A percentile compares a stretch with the other conserved stretches of the same genome.
phyloP scores from a whole-genome alignment of 495 filamentous ascomycete species.

The Aspergillus avenaceus region DNA sequence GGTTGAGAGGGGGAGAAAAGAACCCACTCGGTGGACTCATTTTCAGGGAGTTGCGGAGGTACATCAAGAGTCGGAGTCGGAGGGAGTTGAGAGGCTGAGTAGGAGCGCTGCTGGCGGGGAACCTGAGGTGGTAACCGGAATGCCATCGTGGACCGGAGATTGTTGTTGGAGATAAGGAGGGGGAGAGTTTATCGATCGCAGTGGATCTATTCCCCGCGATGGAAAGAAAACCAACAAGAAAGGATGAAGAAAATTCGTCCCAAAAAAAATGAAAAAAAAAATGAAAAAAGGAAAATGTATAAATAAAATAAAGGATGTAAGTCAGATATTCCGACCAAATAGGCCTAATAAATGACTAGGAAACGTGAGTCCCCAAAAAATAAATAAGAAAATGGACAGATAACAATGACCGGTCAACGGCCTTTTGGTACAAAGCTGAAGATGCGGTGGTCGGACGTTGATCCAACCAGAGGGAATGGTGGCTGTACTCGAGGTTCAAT shows the following conservation, averaged over 20 bases:
- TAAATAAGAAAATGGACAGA: not conserved
- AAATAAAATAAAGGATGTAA: conserved; percentile 1
- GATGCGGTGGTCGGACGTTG: not conserved
- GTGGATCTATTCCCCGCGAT: conserved; percentile 25
- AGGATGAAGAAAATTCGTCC: not conserved
- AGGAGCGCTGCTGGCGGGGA: conserved; percentile 54
- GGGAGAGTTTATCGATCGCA: conserved; percentile 13
- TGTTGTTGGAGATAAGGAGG: conserved; percentile 7
- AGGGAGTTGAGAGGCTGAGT: conserved; percentile 44
- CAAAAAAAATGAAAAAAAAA: not conserved
- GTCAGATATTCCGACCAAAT: not conserved
- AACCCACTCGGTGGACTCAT: conserved; percentile 90
- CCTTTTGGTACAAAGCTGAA: no score
- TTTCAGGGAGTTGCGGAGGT: conserved; percentile 39
- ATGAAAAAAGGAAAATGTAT: not conserved
- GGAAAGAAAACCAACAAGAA: conserved; percentile 10
- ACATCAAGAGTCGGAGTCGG: conserved; percentile 28
- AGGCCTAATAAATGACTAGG: not conserved
- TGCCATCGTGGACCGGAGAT: conserved; percentile 58
- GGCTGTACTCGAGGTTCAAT: not conserved
- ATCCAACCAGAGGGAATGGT: not conserved
- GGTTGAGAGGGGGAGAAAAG: conserved; percentile 75
- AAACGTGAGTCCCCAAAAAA: not conserved
- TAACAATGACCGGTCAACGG: not conserved
- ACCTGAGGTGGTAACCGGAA: conserved; percentile 74